phyloP scores from a whole-genome alignment of 495 filamentous ascomycete species.

The Tuber calosporum region DNA sequence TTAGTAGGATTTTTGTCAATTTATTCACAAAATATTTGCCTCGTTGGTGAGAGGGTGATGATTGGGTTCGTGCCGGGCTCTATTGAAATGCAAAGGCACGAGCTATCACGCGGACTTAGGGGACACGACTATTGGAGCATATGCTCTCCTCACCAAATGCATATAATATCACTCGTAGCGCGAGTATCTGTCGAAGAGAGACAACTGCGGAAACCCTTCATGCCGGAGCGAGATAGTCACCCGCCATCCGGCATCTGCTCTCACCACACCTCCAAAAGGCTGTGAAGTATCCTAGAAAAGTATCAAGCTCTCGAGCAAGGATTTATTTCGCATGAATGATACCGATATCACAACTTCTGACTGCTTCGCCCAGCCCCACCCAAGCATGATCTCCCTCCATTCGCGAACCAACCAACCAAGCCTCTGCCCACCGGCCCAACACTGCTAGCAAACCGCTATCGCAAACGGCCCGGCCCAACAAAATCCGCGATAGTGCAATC shows the following conservation, averaged over 20 bases:
- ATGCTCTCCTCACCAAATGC: not conserved
- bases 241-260: conserved; percentile 5
- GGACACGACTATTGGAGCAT: not conserved
- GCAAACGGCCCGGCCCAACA: not conserved
- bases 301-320: not conserved
- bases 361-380: not conserved
- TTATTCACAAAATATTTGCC: too few species aligned
- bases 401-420: conserved; percentile 18
- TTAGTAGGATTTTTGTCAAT: too few species aligned
- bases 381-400: conserved; percentile 9
- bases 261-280: not conserved
- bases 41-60: too few species aligned
- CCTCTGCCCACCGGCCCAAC: conserved; percentile 8
- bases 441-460: conserved; percentile 10
- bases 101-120: too few species aligned
- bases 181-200: not conserved
- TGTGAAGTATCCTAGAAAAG: not conserved
- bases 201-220: conserved; percentile 2
- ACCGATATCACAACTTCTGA: not conserved
- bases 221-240: conserved; percentile 1
- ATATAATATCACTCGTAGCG: not conserved
- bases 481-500: not conserved
- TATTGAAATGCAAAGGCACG: too few species aligned
- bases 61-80: too few species aligned
- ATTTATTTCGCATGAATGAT: conserved; percentile 1